phyloP scores from a whole-genome alignment of 176 grass and related monocot species.

The Rhynchospora tenuis region DNA sequence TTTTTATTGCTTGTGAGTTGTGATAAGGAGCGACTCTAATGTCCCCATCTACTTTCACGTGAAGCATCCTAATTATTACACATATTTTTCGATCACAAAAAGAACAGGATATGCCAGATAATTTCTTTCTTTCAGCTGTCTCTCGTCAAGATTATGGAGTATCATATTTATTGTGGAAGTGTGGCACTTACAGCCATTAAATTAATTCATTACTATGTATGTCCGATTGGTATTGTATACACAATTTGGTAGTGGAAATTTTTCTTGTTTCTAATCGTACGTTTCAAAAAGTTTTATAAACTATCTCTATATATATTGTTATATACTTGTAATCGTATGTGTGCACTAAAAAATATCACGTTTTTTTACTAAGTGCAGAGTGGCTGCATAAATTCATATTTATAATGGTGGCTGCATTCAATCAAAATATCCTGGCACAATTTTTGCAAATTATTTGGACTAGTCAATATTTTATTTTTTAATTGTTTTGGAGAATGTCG shows the following conservation, averaged over 20 bases:
- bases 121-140: neutral
- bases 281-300: no score
- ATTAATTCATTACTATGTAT: no score
- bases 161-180: no score
- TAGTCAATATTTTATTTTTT: neutral
- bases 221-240: no score
- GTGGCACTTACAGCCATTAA: no score
- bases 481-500: neutral
- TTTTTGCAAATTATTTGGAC: neutral
- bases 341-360: neutral
- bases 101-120: neutral
- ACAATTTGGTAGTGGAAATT: no score
- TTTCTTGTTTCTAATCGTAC: no score
- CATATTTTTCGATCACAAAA: neutral
- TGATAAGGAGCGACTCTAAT: neutral
- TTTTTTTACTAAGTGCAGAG: neutral
- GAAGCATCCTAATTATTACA: neutral
- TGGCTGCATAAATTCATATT: neutral
- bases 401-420: neutral
- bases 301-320: no score
- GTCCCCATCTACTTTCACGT: neutral
- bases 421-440: neutral
- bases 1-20: neutral
- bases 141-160: neutral
- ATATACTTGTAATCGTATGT: neutral